Evolutionary conservation across 106 monocot species (phyloP), one percentile per base, ranked within the genome.

Genomic region (Dendrobium chrysotoxum): DNA sequence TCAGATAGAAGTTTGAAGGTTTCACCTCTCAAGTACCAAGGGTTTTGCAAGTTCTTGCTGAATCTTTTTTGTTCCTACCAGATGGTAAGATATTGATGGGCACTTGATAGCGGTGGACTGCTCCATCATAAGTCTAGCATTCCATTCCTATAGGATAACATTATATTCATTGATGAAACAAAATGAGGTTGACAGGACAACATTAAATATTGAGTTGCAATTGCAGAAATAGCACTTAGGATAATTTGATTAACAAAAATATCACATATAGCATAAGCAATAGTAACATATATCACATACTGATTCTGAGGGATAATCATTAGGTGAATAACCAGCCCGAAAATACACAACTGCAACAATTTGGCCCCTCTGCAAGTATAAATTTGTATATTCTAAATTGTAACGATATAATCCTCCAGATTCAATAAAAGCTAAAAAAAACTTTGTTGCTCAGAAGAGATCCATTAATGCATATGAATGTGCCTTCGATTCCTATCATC

Each of bases 41-140:
- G 98, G 92, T 85, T 99, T 95, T 85, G 98, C 93, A 78, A 99
- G 84, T 86, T 99, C 99, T 90, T 99, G 95, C 80, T 99, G 99
- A 73, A 99, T 99, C 80, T 99, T 99, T 81, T 99, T 99, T 25
- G 99, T 95, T 40, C 99, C 99, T 4, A 90, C 93, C 75, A 95
- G 83, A 93, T 95, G 99, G 80, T 99, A 99, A 65, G 95, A 85
- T 88, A 99, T 99, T 39, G 95, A 95, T 44, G 99, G 99, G 65
- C 99, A 99, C 80, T 99, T 99, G 28, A 99, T 81, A n/a, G 95
- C 91, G 85, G 77, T 83, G 40, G 99, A 99, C 80, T 87, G 76
- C 85, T 99, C 99, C 57, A 99, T 95, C 58, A 93, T 45, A 80
- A 91, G 45, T 85, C 99, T 95, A 28, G 95, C 93, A 79, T 83